Percentiles rank a stretch among this genome's conserved stretches.
phyloP scores from a whole-genome alignment of 805 yeast species.

The Henningerozyma blattae region DNA sequence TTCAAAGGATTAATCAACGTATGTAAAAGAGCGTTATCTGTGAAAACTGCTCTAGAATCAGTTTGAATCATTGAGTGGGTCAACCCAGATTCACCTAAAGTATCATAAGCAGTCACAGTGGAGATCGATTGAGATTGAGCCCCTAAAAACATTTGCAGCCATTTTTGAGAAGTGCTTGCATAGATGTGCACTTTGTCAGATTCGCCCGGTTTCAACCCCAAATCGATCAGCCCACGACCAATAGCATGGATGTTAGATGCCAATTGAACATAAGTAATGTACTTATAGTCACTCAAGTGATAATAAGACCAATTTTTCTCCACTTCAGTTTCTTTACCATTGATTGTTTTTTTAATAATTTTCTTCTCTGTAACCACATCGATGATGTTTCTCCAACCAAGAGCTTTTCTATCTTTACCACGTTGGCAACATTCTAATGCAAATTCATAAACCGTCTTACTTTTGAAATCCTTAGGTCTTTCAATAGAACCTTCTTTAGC shows the following conservation, averaged over 20 bases:
- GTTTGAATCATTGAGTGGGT: slow-evolving; percentile 80
- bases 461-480: slow-evolving; percentile 54
- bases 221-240: slow-evolving; percentile 64
- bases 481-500: slow-evolving; percentile 28
- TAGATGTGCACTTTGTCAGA: slow-evolving; percentile 62
- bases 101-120: slow-evolving; percentile 94
- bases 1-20: slow-evolving; percentile 64
- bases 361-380: slow-evolving; percentile 71
- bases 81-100: slow-evolving; percentile 80
- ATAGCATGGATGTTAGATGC: slow-evolving; percentile 34
- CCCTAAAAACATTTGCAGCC: slow-evolving; percentile 85
- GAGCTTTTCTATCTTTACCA: slow-evolving; percentile 40
- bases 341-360: slow-evolving; percentile 58
- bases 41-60: slow-evolving; percentile 62
- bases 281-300: slow-evolving; percentile 65
- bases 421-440: slow-evolving; percentile 47
- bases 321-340: slow-evolving; percentile 61
- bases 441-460: slow-evolving; percentile 61
- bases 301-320: slow-evolving; percentile 82
- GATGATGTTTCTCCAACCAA: slow-evolving; percentile 70
- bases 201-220: slow-evolving; percentile 57
- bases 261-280: slow-evolving; percentile 50
- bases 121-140: slow-evolving; percentile 70
- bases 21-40: slow-evolving; percentile 64
- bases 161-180: slow-evolving; percentile 79